phyloP scores from a whole-genome alignment of 306 rosid species.

The Pterocarpus macrocarpus region DNA sequence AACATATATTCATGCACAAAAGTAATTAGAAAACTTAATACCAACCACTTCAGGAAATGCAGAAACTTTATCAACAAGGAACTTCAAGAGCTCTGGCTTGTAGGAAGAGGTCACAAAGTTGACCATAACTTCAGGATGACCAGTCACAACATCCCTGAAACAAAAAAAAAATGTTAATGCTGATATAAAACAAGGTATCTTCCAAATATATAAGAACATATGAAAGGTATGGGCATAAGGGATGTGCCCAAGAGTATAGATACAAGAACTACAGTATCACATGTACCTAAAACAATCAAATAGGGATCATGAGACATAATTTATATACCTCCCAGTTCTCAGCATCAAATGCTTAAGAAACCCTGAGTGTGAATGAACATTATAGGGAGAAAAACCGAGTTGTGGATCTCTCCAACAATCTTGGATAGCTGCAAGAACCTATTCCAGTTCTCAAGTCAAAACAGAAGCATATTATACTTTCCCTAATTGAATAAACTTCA shows the following conservation, averaged over 20 bases:
- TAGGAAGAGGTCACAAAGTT: conserved; percentile 94
- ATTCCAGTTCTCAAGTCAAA: conserved; percentile 49
- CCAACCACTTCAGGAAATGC: conserved; percentile 93
- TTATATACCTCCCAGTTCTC: conserved; percentile 88
- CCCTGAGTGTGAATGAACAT: conserved; percentile 81
- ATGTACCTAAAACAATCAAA: conserved; percentile 2
- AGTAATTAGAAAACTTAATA: conserved; percentile 35
- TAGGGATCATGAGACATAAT: conserved; percentile 18
- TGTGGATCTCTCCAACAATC: conserved; percentile 88
- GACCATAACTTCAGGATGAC: conserved; percentile 89
- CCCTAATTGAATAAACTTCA: conserved; percentile 25
- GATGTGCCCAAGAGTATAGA: background rate
- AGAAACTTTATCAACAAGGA: conserved; percentile 74
- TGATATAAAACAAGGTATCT: conserved; percentile 17
- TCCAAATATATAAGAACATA: conserved; percentile 36
- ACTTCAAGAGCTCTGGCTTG: conserved; percentile 77
- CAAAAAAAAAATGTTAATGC: conserved; percentile 37
- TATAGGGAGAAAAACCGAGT: conserved; percentile 82
- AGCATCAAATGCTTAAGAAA: conserved; percentile 96
- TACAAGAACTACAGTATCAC: conserved; percentile 27
- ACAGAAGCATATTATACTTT: conserved; percentile 52
- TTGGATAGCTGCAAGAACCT: conserved; percentile 93
- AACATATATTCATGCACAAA: conserved; percentile 31
- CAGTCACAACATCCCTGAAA: conserved; percentile 72
- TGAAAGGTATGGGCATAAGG: background rate